Evolutionary conservation across 208 protist genomes (phyloP).

Genomic region (Balamuthia mandrillaris): DNA sequence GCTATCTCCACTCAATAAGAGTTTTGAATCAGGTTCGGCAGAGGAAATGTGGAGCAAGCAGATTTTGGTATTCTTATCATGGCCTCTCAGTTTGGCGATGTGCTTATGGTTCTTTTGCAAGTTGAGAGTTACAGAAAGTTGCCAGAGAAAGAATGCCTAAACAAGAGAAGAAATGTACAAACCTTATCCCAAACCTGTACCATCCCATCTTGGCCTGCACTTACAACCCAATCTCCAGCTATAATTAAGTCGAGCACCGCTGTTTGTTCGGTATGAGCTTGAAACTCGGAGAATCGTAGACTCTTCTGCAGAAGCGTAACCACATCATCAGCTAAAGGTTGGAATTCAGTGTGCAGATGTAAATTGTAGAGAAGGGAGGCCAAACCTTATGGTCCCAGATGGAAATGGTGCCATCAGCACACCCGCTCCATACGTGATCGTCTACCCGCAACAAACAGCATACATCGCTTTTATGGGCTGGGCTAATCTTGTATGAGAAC

Average conservation of each 20-base stretch:
- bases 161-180: background rate
- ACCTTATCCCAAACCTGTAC: constrained; percentile 24
- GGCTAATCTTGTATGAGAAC: background rate
- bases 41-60: background rate
- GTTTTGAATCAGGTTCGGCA: background rate
- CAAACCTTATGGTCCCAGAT: constrained; percentile 8
- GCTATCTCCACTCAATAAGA: background rate
- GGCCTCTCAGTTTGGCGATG: background rate
- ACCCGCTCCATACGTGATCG: background rate
- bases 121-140: background rate
- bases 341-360: background rate
- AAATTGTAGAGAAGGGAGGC: background rate
- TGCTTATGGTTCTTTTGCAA: background rate
- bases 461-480: background rate
- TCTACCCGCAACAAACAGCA: background rate
- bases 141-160: background rate
- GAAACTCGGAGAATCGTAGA: background rate
- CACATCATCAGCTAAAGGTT: background rate
- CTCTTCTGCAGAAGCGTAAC: background rate
- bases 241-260: too few relatives aligned
- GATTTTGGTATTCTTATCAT: background rate
- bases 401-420: background rate
- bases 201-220: background rate
- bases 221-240: background rate
- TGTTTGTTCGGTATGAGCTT: background rate